These are phyloP conservation scores for Macrophomina tecta DNA, from an alignment of 2,329 filamentous ascomycete genomes.

Conservation along the genomic window DNA sequence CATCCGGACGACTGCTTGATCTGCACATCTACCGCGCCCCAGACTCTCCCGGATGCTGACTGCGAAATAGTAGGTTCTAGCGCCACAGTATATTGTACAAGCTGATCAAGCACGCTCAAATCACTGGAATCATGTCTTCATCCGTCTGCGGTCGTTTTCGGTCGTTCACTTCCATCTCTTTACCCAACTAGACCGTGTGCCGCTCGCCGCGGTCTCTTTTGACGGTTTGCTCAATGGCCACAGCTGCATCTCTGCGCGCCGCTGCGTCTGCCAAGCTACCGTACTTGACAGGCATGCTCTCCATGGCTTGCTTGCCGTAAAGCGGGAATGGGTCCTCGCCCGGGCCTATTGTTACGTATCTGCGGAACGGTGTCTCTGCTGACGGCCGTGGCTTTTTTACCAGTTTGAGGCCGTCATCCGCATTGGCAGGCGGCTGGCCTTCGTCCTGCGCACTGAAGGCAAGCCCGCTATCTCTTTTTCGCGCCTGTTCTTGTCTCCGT, in stretches of 20 bases:
- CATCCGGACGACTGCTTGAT: too few species aligned
- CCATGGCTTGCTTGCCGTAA: slow-evolving; percentile 25
- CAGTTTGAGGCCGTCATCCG: background rate
- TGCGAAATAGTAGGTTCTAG: background rate
- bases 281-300: slow-evolving; percentile 7
- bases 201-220: background rate
- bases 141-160: background rate
- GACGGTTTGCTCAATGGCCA: slow-evolving; percentile 12
- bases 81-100: background rate
- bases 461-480: slow-evolving; percentile 21
- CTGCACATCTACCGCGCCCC: background rate
- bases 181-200: slow-evolving; percentile 1
- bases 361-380: slow-evolving; percentile 23
- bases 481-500: background rate
- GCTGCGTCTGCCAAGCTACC: slow-evolving; percentile 14
- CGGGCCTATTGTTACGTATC: slow-evolving; percentile 24
- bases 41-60: background rate
- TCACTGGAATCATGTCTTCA: background rate
- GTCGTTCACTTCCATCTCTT: background rate
- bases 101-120: background rate
- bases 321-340: slow-evolving; percentile 23
- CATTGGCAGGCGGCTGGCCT: background rate
- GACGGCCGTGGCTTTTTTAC: slow-evolving; percentile 3
- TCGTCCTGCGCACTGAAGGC: background rate
- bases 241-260: slow-evolving; percentile 17